Evolutionary conservation across 371 early-diverging fungal genomes (phyloP).

Genomic region (Syncephalastrum sp.): DNA sequence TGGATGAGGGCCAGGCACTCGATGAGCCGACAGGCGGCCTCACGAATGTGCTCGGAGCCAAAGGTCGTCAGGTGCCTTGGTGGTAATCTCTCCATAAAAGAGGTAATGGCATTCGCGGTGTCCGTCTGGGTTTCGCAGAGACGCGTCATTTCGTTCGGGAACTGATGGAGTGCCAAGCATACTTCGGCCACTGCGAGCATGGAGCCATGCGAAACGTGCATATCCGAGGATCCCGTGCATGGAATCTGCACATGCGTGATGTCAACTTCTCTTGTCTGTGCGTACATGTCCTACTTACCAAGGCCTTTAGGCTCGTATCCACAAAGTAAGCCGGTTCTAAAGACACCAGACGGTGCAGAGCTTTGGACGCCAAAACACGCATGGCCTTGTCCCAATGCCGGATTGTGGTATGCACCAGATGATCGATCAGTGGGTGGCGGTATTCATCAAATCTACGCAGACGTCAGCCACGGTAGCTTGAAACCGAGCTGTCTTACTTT

Average conservation of each 20-base stretch:
- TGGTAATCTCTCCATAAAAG: conserved; percentile 47
- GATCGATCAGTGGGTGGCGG: conserved; percentile 67
- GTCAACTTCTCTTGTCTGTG: too few relatives aligned
- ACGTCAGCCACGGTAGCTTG: not conserved
- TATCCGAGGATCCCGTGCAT: conserved; percentile 54
- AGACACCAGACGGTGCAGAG: conserved; percentile 62
- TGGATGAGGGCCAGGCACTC: conserved; percentile 43
- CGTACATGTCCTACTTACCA: conserved; percentile 28
- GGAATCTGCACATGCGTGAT: conserved; percentile 47
- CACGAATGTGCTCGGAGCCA: conserved; percentile 65
- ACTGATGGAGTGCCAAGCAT: conserved; percentile 52
- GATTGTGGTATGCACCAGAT: conserved; percentile 59
- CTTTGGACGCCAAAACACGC: conserved; percentile 73
- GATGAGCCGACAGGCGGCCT: conserved; percentile 57
- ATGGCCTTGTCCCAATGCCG: conserved; percentile 88
- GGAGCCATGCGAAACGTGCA: conserved; percentile 77
- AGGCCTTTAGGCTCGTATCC: conserved; percentile 36
- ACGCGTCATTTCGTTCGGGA: conserved; percentile 8
- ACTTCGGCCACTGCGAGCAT: conserved; percentile 73
- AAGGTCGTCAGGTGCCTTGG: conserved; percentile 60
- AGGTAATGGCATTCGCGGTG: conserved; percentile 30
- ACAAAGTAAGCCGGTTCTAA: conserved; percentile 60
- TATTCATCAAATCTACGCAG: conserved; percentile 70
- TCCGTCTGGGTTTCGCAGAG: too few relatives aligned
- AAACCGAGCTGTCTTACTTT: conserved; percentile 47